A percentile compares a stretch with the other conserved stretches of the same genome.
Evolutionary conservation across 2,329 filamentous ascomycete species (phyloP).

Genomic region (Aspergillus sp.): DNA sequence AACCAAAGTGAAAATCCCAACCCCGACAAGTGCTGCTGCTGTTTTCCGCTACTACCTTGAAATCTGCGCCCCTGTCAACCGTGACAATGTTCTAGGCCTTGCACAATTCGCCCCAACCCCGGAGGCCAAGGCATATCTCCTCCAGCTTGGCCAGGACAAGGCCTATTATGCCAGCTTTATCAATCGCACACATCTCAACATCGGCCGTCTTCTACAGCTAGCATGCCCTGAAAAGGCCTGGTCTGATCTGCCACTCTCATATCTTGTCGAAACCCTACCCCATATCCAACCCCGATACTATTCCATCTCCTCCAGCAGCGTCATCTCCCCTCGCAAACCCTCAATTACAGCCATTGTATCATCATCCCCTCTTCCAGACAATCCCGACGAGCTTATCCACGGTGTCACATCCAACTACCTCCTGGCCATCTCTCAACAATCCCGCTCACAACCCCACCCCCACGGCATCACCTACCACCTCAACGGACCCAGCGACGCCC

Average conservation of each 20-base stretch:
- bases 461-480: conserved; percentile 78
- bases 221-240: conserved; percentile 67
- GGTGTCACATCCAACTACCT: conserved; percentile 94
- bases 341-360: conserved; percentile 90
- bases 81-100: conserved; percentile 77
- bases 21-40: conserved; percentile 83
- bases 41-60: conserved; percentile 88
- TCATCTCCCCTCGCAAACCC: conserved; percentile 42
- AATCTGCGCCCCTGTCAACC: conserved; percentile 85
- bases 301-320: conserved; percentile 72
- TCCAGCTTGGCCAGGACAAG: conserved; percentile 76
- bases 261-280: conserved; percentile 78
- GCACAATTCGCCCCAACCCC: conserved; percentile 80
- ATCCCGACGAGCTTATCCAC: conserved; percentile 66
- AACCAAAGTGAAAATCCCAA: conserved; percentile 79
- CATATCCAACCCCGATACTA: conserved; percentile 93
- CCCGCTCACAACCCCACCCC: conserved; percentile 67
- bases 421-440: conserved; percentile 53
- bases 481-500: conserved; percentile 80
- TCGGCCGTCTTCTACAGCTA: conserved; percentile 40
- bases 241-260: conserved; percentile 77
- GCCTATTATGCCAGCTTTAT: conserved; percentile 79
- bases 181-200: conserved; percentile 68
- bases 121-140: conserved; percentile 72
- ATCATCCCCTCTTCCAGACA: conserved; percentile 65